These are phyloP conservation scores for Clitopilus hobsonii DNA, from an alignment of 768 basidiomycete species.

Conservation along the genomic window DNA sequence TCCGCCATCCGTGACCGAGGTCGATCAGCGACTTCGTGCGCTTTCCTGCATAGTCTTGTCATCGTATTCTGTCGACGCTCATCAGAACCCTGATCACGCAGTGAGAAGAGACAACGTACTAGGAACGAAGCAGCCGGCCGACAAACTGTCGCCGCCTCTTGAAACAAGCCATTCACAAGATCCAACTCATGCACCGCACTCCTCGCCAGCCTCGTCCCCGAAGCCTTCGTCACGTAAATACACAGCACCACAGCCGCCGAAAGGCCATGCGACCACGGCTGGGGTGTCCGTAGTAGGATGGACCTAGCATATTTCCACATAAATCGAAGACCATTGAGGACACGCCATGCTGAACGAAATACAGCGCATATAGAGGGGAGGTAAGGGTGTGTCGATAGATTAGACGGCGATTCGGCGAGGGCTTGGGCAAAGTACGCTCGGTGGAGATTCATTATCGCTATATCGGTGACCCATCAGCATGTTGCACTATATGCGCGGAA, in stretches of 20 bases:
- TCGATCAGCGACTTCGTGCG: conserved; percentile 33
- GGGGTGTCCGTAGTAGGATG: conserved; percentile 37
- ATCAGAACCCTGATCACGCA: background rate
- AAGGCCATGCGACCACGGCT: conserved; percentile 64
- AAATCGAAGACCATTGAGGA: conserved; percentile 46
- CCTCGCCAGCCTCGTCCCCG: conserved; percentile 40
- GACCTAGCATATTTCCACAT: conserved; percentile 35
- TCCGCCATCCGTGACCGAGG: conserved; percentile 16
- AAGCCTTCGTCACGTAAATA: conserved; percentile 45
- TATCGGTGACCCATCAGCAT: background rate
- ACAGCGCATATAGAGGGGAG: conserved; percentile 67
- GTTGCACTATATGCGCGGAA: background rate
- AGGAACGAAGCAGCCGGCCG: conserved; percentile 41
- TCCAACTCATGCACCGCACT: conserved; percentile 47
- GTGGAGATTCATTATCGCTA: conserved; percentile 62
- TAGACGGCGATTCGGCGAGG: conserved; percentile 51
- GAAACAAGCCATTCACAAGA: conserved; percentile 37
- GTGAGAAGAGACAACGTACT: conserved; percentile 18
- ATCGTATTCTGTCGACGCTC: conserved; percentile 31
- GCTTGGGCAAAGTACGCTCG: conserved; percentile 66
- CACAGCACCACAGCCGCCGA: conserved; percentile 65
- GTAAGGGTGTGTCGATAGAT: conserved; percentile 57
- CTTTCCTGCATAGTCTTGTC: conserved; percentile 36
- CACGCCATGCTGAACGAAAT: conserved; percentile 67
- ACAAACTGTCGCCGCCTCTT: conserved; percentile 39